Conservation (phyloP, 1,284 basidiomycete species). For the Phenoliferia sp. region DNA sequence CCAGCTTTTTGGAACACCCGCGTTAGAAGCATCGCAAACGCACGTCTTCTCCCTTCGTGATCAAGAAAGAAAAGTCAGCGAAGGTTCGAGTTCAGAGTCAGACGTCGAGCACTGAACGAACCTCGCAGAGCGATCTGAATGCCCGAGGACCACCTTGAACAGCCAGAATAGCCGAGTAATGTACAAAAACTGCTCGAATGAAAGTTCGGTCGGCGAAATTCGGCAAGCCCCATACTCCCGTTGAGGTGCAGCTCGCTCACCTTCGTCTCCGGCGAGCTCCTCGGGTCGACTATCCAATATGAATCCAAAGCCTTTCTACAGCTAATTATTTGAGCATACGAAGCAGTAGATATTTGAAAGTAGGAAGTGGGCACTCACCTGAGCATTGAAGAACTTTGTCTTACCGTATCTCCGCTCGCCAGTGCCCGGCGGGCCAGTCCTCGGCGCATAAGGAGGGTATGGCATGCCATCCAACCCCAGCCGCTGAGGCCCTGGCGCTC, state of each 20-base stretch:
- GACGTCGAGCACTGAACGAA: neutral
- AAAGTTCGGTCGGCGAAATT: neutral
- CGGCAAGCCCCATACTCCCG: too few species aligned
- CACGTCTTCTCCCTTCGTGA: constrained; percentile 21
- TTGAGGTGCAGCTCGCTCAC: neutral
- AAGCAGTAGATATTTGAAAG: neutral
- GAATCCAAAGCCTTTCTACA: constrained; percentile 25
- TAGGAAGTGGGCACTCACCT: neutral
- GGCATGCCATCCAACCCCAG: neutral
- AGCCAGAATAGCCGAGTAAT: constrained; percentile 22
- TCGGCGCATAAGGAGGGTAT: neutral
- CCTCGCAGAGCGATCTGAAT: constrained; percentile 18
- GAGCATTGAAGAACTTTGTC: neutral
- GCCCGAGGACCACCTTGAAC: constrained; percentile 11
- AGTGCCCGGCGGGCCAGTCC: neutral
- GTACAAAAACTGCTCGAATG: constrained; percentile 21
- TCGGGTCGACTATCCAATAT: constrained; percentile 15
- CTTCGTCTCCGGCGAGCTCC: constrained; percentile 19
- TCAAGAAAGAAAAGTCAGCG: fast-evolving
- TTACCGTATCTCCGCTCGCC: neutral
- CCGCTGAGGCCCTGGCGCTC: neutral
- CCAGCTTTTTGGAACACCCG: too few species aligned
- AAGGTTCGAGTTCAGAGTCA: neutral
- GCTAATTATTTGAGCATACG: neutral
- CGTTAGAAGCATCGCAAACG: fast-evolving